Conservation (phyloP, 371 early-diverging fungal genomes). For the Saksenaea vasiformis region DNA sequence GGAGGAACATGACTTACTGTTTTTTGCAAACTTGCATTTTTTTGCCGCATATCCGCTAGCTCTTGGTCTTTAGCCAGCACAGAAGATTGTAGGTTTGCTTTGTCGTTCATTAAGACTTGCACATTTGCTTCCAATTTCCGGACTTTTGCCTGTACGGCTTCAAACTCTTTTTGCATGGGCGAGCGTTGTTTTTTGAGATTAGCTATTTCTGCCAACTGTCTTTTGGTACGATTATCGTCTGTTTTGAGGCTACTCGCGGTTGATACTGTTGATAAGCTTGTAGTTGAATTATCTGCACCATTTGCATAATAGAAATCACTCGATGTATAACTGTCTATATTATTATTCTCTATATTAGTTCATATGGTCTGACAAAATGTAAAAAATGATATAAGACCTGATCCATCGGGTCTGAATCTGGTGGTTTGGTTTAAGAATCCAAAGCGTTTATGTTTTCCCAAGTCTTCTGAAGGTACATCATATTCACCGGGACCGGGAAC, state of each 20-base stretch:
- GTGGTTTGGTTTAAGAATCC: constrained; percentile 33
- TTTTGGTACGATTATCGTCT: constrained; percentile 24
- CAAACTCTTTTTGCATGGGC: constrained; percentile 42
- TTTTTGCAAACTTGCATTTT: constrained; percentile 34
- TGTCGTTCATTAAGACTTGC: constrained; percentile 26
- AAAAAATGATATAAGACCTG: constrained; percentile 9
- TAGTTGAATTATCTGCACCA: constrained; percentile 14
- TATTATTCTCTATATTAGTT: background rate
- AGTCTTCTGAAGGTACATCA: constrained; percentile 27
- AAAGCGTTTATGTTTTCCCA: constrained; percentile 26
- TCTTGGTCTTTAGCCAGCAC: constrained; percentile 32
- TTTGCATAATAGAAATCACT: background rate
- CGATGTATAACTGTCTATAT: background rate
- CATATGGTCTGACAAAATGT: background rate
- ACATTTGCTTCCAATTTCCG: constrained; percentile 31
- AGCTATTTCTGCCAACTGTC: constrained; percentile 19
- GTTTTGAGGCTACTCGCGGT: constrained; percentile 28
- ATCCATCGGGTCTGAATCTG: constrained; percentile 26
- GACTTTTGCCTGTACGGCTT: constrained; percentile 30
- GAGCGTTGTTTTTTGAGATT: constrained; percentile 31
- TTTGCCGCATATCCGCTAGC: constrained; percentile 34
- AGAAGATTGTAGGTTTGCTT: constrained; percentile 17
- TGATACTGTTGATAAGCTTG: constrained; percentile 25
- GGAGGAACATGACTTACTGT: constrained; percentile 19
- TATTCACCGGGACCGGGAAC: constrained; percentile 50